phyloP scores from a whole-genome alignment of 2,329 filamentous ascomycete species.

The Penicillium sp. region DNA sequence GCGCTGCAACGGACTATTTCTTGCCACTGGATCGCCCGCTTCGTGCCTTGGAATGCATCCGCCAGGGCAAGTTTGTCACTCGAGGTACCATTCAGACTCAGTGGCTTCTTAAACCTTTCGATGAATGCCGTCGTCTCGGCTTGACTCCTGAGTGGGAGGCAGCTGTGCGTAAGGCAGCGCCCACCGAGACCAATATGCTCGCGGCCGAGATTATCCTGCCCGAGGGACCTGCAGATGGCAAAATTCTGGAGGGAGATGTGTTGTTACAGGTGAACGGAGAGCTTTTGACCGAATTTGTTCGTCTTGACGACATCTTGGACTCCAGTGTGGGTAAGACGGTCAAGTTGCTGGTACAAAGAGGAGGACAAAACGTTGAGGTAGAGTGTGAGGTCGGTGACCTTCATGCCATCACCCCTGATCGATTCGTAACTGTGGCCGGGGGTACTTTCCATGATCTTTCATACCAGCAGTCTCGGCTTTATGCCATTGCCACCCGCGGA shows the following conservation, averaged over 20 bases:
- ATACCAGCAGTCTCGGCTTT: conserved; percentile 94
- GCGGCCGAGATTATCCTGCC: conserved; percentile 94
- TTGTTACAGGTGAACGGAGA: conserved; percentile 89
- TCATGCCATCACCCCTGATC: conserved; percentile 90
- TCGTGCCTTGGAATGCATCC: conserved; percentile 80
- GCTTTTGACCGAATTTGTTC: conserved; percentile 86
- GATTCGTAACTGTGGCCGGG: conserved; percentile 89
- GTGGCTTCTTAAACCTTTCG: conserved; percentile 94
- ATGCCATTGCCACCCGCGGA: conserved; percentile 84
- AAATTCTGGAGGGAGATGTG: conserved; percentile 91
- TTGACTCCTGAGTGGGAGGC: conserved; percentile 82
- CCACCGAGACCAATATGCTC: conserved; percentile 92
- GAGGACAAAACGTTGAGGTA: conserved; percentile 79
- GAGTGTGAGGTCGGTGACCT: conserved; percentile 82
- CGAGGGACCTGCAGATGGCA: conserved; percentile 76
- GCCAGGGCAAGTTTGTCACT: conserved; percentile 67
- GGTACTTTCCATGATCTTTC: conserved; percentile 94
- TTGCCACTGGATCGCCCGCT: conserved; percentile 85
- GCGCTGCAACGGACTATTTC: conserved; percentile 96
- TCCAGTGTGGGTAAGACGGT: conserved; percentile 76
- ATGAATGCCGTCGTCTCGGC: conserved; percentile 87
- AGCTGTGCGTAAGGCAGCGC: conserved; percentile 73
- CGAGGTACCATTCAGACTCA: conserved; percentile 97
- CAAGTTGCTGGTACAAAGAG: conserved; percentile 76
- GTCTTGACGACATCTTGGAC: conserved; percentile 85